Base-by-base conservation (phyloP, 2,329 filamentous ascomycete genomes). In the Xylaria sp. region DNA sequence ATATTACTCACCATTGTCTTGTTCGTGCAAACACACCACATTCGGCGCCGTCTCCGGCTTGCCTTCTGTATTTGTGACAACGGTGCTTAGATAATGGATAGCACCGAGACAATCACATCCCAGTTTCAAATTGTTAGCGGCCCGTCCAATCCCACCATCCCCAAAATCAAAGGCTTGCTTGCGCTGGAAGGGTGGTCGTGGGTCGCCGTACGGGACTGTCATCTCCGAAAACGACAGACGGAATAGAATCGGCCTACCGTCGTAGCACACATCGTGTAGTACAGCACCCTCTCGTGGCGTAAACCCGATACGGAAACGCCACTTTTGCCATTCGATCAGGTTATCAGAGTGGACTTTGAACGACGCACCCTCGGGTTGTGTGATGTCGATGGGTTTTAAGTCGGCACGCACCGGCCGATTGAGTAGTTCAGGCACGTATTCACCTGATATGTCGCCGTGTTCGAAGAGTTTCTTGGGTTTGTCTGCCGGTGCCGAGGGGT, bases 161-260 rank as follows among this genome's bases (percentile, higher is more conserved):
- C 89, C 89, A 68, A 91, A 87, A 73, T 92, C 89, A 69, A 92
- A 91, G 6, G 89, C 89, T 67, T 90, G 87, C 73, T 91, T 91
- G 50, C 88, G 83, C 50, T 89, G 87, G 73, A 86, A 91, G 0
- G 88, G 88, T 2, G 84, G 80, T 5, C 89, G 83, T 9, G 86
- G 85, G 72, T 90, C 88, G 1, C 82, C 87, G 69, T 90, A 91
- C 1, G 88, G 88, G 0, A 90, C 87, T 4, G 82, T 81, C 78
- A 90, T 90, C 74, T 90, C 88, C 64, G 84, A 86, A 66, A 90
- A 81, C 42, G 84, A 85, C 33, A 90, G 74, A 3, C 88, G 81
- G 75, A 89, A 87, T 71, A 90, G 79, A 51, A 90, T 79, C 47
- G 84, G 87, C 56, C 87, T 79, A 27, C 85, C 85, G 70, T 88